phyloP scores from a whole-genome alignment of 305 asterid species.

The Petunia hybrid region DNA sequence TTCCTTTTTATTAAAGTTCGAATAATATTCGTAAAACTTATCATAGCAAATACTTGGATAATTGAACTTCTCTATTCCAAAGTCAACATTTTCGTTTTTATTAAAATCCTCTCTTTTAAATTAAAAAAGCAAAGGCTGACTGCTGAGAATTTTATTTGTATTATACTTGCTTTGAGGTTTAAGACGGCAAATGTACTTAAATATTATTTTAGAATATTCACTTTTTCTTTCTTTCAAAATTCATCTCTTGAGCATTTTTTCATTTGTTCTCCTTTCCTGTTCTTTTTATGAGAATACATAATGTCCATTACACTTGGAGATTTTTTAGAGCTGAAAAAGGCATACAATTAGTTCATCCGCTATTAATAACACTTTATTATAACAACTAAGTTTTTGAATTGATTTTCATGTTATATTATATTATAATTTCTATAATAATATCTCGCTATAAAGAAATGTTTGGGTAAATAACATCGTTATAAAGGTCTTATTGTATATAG shows the following conservation, averaged over 20 bases:
- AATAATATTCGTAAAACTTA: background rate
- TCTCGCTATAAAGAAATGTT: no score
- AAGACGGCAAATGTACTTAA: background rate
- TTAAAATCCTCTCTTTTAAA: conserved; percentile 1
- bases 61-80: background rate
- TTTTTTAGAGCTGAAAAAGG: no score
- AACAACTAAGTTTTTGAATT: no score
- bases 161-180: background rate
- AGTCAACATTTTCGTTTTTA: background rate
- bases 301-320: no score
- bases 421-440: no score
- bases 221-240: background rate
- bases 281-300: no score
- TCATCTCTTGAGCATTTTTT: background rate
- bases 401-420: no score
- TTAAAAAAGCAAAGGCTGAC: background rate
- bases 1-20: background rate
- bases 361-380: no score
- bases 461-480: no score
- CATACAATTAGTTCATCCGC: no score
- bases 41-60: background rate
- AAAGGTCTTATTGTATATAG: no score
- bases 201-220: conserved; percentile 11
- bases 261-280: background rate
- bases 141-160: background rate